Conservation (phyloP, 2,329 filamentous ascomycete genomes). For the Sclerotinia spermophila region DNA sequence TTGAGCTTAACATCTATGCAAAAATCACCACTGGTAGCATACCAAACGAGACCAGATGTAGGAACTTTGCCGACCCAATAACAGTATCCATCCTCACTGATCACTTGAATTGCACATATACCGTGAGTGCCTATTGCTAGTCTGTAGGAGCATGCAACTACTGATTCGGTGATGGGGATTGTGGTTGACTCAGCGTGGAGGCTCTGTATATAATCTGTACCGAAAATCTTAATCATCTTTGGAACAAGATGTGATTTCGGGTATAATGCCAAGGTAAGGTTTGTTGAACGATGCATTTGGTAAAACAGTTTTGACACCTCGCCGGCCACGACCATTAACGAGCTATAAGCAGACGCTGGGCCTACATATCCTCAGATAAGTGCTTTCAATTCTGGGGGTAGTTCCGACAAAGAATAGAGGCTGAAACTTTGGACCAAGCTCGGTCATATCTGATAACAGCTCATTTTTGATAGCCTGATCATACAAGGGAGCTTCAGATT, state of each 20-base stretch:
- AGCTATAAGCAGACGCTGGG: not conserved
- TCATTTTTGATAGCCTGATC: not conserved
- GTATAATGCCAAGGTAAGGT: not conserved
- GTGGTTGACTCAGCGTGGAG: not conserved
- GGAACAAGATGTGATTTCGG: not conserved
- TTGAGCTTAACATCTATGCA: not conserved
- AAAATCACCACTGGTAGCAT: not conserved
- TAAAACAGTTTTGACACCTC: not conserved
- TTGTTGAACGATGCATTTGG: not conserved
- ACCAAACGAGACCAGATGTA: not conserved
- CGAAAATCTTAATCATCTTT: not conserved
- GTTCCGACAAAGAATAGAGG: not conserved
- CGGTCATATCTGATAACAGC: not conserved
- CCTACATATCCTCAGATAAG: not conserved
- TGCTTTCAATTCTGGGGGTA: not conserved
- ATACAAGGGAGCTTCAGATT: not conserved
- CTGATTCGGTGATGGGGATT: not conserved
- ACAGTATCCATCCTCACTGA: not conserved
- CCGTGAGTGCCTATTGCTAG: not conserved
- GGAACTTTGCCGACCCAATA: not conserved
- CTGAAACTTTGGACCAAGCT: not conserved
- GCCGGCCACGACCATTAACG: not conserved
- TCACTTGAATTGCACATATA: not conserved
- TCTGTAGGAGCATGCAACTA: not conserved
- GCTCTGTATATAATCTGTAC: not conserved